These are phyloP conservation scores for Mortierella sp. DNA, from an alignment of 371 early-diverging fungal genomes.

Conservation along the genomic window DNA sequence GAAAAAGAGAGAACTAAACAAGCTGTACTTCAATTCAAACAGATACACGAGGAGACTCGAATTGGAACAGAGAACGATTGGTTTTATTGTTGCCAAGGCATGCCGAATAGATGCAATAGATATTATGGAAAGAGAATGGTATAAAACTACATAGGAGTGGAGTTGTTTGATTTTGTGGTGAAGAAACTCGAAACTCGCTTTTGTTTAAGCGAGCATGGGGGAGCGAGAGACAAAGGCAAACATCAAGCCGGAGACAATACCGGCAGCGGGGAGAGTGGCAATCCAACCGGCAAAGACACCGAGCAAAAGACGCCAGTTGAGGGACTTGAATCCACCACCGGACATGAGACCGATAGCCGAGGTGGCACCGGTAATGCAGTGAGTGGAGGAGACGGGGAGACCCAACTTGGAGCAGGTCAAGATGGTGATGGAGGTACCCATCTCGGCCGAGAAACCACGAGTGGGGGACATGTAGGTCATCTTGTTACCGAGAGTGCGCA, in stretches of 20 bases:
- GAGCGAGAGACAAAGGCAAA: constrained; percentile 77
- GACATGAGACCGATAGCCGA: constrained; percentile 91
- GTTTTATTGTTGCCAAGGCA: neutral
- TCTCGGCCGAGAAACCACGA: constrained; percentile 89
- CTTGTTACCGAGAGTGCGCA: constrained; percentile 88
- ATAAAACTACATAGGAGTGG: constrained; percentile 2
- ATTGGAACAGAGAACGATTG: neutral
- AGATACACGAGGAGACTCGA: neutral
- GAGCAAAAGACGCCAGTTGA: constrained; percentile 88
- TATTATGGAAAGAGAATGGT: constrained; percentile 4
- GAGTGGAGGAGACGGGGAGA: constrained; percentile 91
- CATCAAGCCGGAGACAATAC: constrained; percentile 76
- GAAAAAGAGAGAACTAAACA: neutral
- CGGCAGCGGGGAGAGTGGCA: constrained; percentile 87
- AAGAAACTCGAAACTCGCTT: too few relatives aligned
- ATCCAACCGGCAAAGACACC: constrained; percentile 86
- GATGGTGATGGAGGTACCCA: constrained; percentile 87
- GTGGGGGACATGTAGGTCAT: constrained; percentile 90
- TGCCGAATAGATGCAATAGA: neutral
- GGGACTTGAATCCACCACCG: constrained; percentile 72
- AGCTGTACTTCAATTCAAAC: neutral
- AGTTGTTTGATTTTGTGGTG: neutral
- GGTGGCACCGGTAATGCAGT: constrained; percentile 90
- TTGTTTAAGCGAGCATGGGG: constrained; percentile 56
- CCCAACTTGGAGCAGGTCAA: constrained; percentile 86